phyloP scores from a whole-genome alignment of 805 yeast genomes.

The Nadsonia fulvescens region DNA sequence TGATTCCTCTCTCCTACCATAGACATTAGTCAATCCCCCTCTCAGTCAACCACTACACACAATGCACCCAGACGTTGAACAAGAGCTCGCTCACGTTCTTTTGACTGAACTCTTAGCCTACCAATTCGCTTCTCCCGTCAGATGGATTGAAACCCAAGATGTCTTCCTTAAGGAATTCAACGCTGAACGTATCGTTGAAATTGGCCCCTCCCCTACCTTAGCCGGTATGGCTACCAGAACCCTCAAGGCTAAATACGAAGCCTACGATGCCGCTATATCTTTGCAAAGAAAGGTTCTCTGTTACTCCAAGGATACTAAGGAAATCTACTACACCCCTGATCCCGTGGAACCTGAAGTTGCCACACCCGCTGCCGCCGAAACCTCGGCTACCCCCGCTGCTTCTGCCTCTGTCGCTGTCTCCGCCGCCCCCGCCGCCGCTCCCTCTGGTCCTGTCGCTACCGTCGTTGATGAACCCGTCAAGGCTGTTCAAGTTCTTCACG shows the following conservation, averaged over 20 bases:
- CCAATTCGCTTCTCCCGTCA: slow-evolving; percentile 97
- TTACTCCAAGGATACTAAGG: slow-evolving; percentile 90
- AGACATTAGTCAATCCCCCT: not conserved
- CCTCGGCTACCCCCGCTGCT: slow-evolving; percentile 36
- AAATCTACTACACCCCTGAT: slow-evolving; percentile 68
- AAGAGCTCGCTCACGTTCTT: slow-evolving; percentile 87
- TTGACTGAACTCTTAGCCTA: slow-evolving; percentile 92
- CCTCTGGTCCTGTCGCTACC: slow-evolving; percentile 67
- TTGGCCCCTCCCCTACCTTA: slow-evolving; percentile 96
- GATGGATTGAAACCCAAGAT: slow-evolving; percentile 99
- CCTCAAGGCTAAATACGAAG: slow-evolving; percentile 84
- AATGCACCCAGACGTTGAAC: slow-evolving; percentile 92
- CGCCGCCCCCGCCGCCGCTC: slow-evolving; percentile 44
- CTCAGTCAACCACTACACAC: slow-evolving; percentile 1
- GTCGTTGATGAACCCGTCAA: slow-evolving; percentile 80
- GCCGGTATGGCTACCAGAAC: slow-evolving; percentile 99
- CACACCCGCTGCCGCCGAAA: slow-evolving; percentile 20
- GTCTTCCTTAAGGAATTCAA: slow-evolving; percentile 85
- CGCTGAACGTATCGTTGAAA: slow-evolving; percentile 93
- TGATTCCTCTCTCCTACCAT: too few relatives aligned
- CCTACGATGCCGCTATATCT: slow-evolving; percentile 91
- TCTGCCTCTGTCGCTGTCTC: slow-evolving; percentile 42
- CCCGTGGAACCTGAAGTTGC: slow-evolving; percentile 20
- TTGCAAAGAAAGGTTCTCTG: slow-evolving; percentile 87
- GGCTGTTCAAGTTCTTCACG: slow-evolving; percentile 68